Evolutionary conservation across 2,329 filamentous ascomycete genomes (phyloP), one percentile per base, ranked within the genome.

Genomic region (Shiraia sp.): DNA sequence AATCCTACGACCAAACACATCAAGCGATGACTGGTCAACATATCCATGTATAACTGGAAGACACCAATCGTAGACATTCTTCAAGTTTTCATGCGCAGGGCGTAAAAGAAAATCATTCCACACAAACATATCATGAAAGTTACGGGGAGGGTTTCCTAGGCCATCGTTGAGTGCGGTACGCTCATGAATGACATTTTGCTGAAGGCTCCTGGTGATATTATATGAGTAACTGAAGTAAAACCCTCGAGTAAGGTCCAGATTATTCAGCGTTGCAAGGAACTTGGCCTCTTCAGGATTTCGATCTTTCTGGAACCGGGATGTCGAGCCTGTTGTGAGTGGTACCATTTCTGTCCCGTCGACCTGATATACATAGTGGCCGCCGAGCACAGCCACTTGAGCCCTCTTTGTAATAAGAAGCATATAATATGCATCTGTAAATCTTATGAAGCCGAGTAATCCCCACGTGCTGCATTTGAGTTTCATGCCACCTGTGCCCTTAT

Each of bases 151-250:
- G 19, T 81, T 79, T 2, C 80, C 74, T 10, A 78, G 71, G 1
- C 87, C 88, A 46, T 83, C 76, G 22, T 82, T 79, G 35, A 95
- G 71, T 2, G 85, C 83, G 34, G 81, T 77, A 27, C 93, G 81
- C 69, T 96, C 90, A 23, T 83, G 80, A 14, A 85, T 85, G 47
- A 99, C 90, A 60, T 99, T 99, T 61, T 92, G 84, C 67, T 99
- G 93, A 32, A 99, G 75, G 1, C 90, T 95, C 39, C 85, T 82
- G 1, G 93, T 99, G 54, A 97, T 87, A 65, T 99, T 90, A 72
- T 99, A 99, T 0, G 92, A 95, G 66, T 96, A 96, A 73, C 92
- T 96, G 74, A 96, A 99, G 71, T 99, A 99, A 68, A 99, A 99
- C 0, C 88, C 95, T 42, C 87, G 81, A 0, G 87, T 90, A 46